Evolutionary conservation across 306 rosid species (phyloP).

Genomic region (Begonia loranthoides): DNA sequence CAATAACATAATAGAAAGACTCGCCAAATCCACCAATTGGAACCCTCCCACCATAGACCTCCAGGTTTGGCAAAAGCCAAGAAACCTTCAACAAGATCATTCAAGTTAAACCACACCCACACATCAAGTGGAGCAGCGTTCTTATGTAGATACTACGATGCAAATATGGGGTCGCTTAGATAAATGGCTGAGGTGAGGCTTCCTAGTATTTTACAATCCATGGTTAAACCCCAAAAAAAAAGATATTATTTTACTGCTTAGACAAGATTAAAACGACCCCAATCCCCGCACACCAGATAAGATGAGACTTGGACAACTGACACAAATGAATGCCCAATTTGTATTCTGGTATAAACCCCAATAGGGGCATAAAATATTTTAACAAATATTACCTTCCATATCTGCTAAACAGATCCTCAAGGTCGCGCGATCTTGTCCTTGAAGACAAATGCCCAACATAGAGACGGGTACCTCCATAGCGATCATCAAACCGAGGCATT

Average conservation of each 20-base stretch:
- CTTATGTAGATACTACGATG: conserved; percentile 13
- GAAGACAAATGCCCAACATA: conserved; percentile 39
- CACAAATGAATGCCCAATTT: no score
- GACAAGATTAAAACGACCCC: no score
- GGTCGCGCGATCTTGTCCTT: conserved; percentile 36
- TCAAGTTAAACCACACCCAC: conserved; percentile 40
- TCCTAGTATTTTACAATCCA: not conserved
- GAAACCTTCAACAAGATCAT: conserved; percentile 52
- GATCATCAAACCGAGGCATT: conserved; percentile 39
- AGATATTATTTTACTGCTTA: no score
- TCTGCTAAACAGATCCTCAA: conserved; percentile 31
- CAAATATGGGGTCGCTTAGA: conserved; percentile 9
- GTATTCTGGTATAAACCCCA: no score
- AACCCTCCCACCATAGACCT: conserved; percentile 45
- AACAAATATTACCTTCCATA: conserved; percentile 27
- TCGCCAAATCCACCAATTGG: conserved; percentile 48
- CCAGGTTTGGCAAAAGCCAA: conserved; percentile 50
- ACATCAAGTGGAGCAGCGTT: conserved; percentile 18
- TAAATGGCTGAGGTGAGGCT: conserved; percentile 8
- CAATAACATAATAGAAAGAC: conserved; percentile 45
- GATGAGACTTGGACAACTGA: no score
- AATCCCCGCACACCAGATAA: no score
- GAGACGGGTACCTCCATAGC: conserved; percentile 36
- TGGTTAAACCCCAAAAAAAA: no score
- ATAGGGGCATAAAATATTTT: no score